Conservation (phyloP, 805 yeast species). For the Kuraishia molischiana region DNA sequence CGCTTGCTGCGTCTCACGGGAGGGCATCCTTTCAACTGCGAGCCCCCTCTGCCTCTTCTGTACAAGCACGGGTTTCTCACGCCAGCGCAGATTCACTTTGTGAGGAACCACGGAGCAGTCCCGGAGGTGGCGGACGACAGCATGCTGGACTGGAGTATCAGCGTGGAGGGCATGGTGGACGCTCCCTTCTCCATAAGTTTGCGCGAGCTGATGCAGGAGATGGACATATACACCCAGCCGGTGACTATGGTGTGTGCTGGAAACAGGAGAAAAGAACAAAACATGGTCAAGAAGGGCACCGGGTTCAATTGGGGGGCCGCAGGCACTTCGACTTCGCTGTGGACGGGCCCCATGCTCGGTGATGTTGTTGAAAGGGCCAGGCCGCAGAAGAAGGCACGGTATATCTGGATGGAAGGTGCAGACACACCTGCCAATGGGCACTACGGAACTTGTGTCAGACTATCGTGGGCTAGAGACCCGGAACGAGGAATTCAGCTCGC, state of each 20-base stretch:
- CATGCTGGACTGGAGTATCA: slow-evolving; percentile 17
- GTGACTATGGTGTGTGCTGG: slow-evolving; percentile 26
- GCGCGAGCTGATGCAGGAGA: slow-evolving; percentile 13
- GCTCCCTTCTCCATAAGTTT: slow-evolving; percentile 15
- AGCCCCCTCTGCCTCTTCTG: slow-evolving; percentile 18
- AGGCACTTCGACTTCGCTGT: slow-evolving; percentile 22
- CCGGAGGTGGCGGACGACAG: slow-evolving; percentile 13
- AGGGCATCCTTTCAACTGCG: slow-evolving; percentile 23
- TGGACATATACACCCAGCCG: slow-evolving; percentile 21
- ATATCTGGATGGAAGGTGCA: slow-evolving; percentile 24
- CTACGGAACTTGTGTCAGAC: slow-evolving; percentile 22
- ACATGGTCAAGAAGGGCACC: slow-evolving; percentile 21
- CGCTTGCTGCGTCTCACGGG: slow-evolving; percentile 21
- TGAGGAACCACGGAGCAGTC: slow-evolving; percentile 25
- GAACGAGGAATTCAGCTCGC: slow-evolving; percentile 23
- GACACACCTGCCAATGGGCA: slow-evolving; percentile 22
- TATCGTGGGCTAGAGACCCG: slow-evolving; percentile 22
- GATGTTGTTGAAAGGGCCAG: slow-evolving; percentile 17
- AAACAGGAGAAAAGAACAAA: slow-evolving; percentile 24
- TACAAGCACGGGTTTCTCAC: slow-evolving; percentile 22
- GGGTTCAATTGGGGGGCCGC: slow-evolving; percentile 28
- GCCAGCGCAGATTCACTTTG: slow-evolving; percentile 21
- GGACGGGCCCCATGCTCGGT: slow-evolving; percentile 23
- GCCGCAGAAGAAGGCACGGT: slow-evolving; percentile 18
- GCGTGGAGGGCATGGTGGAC: slow-evolving; percentile 21